These are phyloP conservation scores for Oryza punctata DNA, from an alignment of 176 grass and related monocot species.

Conservation along the genomic window DNA sequence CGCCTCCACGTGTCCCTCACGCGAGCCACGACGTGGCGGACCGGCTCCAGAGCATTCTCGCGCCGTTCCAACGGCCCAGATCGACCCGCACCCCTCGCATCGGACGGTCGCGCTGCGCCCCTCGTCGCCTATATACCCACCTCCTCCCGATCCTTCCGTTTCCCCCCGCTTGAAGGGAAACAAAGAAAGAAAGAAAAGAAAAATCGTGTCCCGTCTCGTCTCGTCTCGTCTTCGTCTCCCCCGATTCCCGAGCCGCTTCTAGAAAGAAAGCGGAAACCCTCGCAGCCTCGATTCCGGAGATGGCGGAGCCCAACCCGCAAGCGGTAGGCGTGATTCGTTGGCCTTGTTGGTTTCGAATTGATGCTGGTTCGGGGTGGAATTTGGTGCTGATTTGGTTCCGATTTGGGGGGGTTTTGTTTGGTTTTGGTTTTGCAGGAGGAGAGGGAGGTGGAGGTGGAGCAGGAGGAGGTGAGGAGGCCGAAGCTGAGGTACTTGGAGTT, in stretches of 20 bases:
- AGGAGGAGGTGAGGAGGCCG: slow-evolving; percentile 5
- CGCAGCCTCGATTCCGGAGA: slow-evolving; percentile 28
- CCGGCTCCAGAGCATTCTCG: slow-evolving; percentile 7
- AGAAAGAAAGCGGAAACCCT: slow-evolving; percentile 6
- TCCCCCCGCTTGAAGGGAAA: neutral
- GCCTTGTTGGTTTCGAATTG: neutral
- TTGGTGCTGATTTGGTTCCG: neutral
- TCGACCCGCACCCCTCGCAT: neutral
- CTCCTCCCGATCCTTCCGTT: neutral
- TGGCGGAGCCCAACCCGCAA: slow-evolving; percentile 58
- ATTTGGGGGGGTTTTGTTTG: neutral
- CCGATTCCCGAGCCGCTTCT: neutral
- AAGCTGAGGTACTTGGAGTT: slow-evolving; percentile 73
- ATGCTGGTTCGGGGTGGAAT: neutral
- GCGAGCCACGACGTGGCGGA: neutral
- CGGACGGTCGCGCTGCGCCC: neutral
- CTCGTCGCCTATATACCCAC: slow-evolving; percentile 6
- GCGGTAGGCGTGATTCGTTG: neutral
- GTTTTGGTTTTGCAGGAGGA: slow-evolving; percentile 28
- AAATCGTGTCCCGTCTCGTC: neutral
- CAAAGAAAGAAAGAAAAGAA: neutral
- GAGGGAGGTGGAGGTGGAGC: slow-evolving; percentile 28
- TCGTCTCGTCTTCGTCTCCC: neutral
- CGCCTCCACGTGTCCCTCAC: slow-evolving; percentile 24
- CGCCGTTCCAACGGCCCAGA: neutral